Base-by-base conservation (phyloP, 2,329 filamentous ascomycete genomes). In the Alternaria hordeiaustralica region DNA sequence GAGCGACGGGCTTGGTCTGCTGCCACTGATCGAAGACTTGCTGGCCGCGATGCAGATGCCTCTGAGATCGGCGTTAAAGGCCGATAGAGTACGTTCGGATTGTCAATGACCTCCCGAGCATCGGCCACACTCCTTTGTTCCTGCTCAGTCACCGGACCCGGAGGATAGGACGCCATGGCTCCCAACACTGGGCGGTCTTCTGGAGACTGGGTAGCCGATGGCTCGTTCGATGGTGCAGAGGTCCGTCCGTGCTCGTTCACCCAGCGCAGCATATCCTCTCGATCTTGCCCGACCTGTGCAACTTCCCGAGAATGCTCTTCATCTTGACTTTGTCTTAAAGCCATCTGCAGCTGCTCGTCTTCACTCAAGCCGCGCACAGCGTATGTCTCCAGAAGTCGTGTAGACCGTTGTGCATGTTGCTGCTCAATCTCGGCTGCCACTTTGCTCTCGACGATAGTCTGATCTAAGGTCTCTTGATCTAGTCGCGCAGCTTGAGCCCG, bases 1-100 rank as follows among this genome's bases (percentile, higher is more conserved):
- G 5, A 5, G 6, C 18, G 9, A 12, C 8, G 20, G 20, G 12
- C 13, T 46, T 2, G 44, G 21, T 8, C 0, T 1, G 8, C 0
- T 46, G 44, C 2, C 12, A 2, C 21, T 23, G 12, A 25, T 46
- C 13, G 44, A 1, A 46, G 20, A 46, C 21, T 46, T 25, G 44
- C 12, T n/a, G 20, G 12, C 1, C 12, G 44, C 12, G 44, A 46
- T 46, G 6, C 21, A 5, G 44, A 23, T 23, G 44, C 12, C 44
- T 23, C 44, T 11, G 18, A 9, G 20, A 46, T 46, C 13, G 44
- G 20, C 0, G 20, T 46, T 10, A 46, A 23, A 23, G 44, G 21
- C 44, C 44, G 20, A 21, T 13, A 46, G 21, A 46, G 44, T 25
- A 15, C 7, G 0, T 46, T 23, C 12, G 20, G 44, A 3, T 23